Percentiles rank a stretch among this genome's conserved stretches.
These are phyloP conservation scores for Antrodiella citrinella DNA, from an alignment of 768 basidiomycete genomes.

Conservation along the genomic window DNA sequence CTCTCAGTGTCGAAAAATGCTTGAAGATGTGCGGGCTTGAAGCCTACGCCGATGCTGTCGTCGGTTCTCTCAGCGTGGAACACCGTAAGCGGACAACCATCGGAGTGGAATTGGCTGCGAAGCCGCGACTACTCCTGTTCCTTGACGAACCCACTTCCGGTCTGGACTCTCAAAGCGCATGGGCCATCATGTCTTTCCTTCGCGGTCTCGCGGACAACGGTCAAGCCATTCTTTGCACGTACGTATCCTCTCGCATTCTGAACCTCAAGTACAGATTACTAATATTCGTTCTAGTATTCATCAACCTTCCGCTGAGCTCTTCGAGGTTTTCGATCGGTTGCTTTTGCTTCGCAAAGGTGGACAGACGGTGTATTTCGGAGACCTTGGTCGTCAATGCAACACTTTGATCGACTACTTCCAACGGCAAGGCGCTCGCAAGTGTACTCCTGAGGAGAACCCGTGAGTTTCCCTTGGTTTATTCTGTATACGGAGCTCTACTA, in stretches of 20 bases:
- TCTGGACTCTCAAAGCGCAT: constrained; percentile 79
- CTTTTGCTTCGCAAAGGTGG: constrained; percentile 76
- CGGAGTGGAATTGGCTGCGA: constrained; percentile 84
- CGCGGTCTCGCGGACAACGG: constrained; percentile 70
- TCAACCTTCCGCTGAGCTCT: constrained; percentile 78
- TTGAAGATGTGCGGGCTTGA: constrained; percentile 60
- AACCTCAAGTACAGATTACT: not conserved
- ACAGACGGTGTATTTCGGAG: constrained; percentile 55
- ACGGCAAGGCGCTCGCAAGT: constrained; percentile 51
- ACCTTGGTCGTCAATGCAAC: constrained; percentile 53
- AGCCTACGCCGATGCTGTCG: constrained; percentile 57
- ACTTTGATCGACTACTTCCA: constrained; percentile 72
- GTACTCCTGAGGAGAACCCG: constrained; percentile 65
- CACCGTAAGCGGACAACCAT: constrained; percentile 80
- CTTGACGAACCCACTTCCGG: constrained; percentile 86
- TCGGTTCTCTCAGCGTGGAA: constrained; percentile 61
- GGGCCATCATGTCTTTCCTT: constrained; percentile 74
- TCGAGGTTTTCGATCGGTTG: constrained; percentile 75
- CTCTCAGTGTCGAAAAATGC: constrained; percentile 40
- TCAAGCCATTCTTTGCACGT: constrained; percentile 85
- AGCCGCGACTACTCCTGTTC: constrained; percentile 68
- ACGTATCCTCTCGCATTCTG: not conserved
- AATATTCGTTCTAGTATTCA: constrained; percentile 22
- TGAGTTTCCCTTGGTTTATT: constrained; percentile 14
- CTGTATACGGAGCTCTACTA: not conserved